These are phyloP conservation scores for Daldinia childiae DNA, from an alignment of 495 filamentous ascomycete species.

Conservation along the genomic window DNA sequence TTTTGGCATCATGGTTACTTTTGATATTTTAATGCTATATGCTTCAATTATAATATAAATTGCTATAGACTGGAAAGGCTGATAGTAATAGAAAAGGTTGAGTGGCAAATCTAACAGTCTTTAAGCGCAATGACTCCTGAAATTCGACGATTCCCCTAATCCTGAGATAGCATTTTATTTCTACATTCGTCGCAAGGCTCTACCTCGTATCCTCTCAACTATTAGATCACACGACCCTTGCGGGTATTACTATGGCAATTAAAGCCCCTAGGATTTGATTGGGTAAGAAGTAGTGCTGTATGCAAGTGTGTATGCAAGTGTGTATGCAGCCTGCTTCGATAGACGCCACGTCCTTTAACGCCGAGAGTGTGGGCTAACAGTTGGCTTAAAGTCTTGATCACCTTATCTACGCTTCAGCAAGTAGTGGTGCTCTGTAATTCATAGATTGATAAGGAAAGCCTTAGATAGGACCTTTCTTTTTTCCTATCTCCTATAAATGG, in stretches of 20 bases:
- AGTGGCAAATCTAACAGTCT: too few relatives aligned
- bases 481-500: too few relatives aligned
- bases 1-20: too few relatives aligned
- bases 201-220: not conserved
- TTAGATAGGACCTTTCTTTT: too few relatives aligned
- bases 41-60: too few relatives aligned
- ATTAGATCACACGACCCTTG: not conserved
- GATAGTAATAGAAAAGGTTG: too few relatives aligned
- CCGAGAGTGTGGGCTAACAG: not conserved
- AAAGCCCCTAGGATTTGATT: not conserved
- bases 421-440: too few relatives aligned
- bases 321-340: constrained; percentile 6
- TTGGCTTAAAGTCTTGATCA: not conserved
- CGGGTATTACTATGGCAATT: not conserved
- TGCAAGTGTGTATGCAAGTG: not conserved
- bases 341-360: not conserved
- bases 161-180: not conserved
- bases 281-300: not conserved
- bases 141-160: not conserved
- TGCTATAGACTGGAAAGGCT: too few relatives aligned
- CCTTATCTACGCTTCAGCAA: not conserved
- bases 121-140: not conserved
- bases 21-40: too few relatives aligned
- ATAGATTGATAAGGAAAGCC: too few relatives aligned
- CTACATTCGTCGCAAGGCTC: not conserved